Base-by-base conservation (phyloP, 1,284 basidiomycete genomes). In the Inonotus obliquus region DNA sequence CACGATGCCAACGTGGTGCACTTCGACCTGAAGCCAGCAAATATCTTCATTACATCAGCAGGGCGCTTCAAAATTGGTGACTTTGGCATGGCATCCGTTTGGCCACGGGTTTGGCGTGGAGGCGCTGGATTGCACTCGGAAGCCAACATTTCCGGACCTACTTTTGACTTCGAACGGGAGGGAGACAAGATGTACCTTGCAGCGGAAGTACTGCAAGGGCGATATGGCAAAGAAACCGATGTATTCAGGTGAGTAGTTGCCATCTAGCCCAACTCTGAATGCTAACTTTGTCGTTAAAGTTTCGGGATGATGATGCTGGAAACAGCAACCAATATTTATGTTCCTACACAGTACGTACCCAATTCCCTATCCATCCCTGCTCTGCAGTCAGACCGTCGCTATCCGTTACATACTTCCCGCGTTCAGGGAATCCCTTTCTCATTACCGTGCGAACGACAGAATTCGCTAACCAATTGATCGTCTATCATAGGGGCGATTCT, bases 121-220 rank as follows among this genome's bases (percentile, higher is more conserved):
- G 74, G 72, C 51, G 17, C n/a, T 44, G 69, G 73, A 62, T 54
- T 73, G 63, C 64, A 65, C 68, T 63, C 51, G 21, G 58, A 60
- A 29, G 9, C 10, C 17, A 45, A 25, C 23, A 35, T 4, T 10
- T 72, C 69, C 61, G 72, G 65, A 74, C 75, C 47, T 47, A 76
- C 77, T 19, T 81, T 81, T 62, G 85, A 83, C 47, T 94, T 94
- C 69, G 95, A 97, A 75, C 83, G 96, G 23, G 97, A 99, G 74
- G 97, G 97, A 10, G 97, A 99, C 75, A 91, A 98, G 70, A 82
- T 97, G 66, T 99, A 99, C 77, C 86, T 99, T 76, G 96, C 97
- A n/a, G 94, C 95, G 2, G 97, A 99, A 76, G 93, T 99, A 61
- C 81, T 99, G 59, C 86, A 91, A 71, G 96, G 96, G 29, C 80